These are phyloP conservation scores for Metrosideros polymorpha DNA, from an alignment of 441 rosid genomes.

Conservation along the genomic window DNA sequence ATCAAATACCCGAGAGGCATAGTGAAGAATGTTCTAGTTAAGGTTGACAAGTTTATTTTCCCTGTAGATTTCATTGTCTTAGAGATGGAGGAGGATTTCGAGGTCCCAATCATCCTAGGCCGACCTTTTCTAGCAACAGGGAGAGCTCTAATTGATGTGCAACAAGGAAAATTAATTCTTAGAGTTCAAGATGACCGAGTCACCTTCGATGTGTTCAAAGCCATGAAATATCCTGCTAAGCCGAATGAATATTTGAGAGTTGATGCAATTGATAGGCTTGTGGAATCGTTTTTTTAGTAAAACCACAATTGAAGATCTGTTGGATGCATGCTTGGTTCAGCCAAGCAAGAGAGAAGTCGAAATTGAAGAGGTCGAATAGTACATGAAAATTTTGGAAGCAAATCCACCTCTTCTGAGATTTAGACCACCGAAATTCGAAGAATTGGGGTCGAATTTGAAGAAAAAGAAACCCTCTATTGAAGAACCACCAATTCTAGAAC, in stretches of 20 bases:
- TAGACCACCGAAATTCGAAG: neutral
- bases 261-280: too few species aligned
- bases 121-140: too few species aligned
- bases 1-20: too few species aligned
- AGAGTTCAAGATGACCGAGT: neutral
- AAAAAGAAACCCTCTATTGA: neutral
- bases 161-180: neutral
- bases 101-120: too few species aligned
- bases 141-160: too few species aligned
- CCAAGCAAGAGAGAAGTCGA: neutral
- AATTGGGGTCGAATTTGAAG: neutral
- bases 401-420: neutral
- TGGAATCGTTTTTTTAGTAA: too few species aligned
- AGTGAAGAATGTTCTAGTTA: too few species aligned
- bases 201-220: neutral
- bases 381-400: neutral
- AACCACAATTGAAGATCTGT: neutral
- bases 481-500: neutral
- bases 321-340: neutral
- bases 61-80: too few species aligned
- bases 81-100: too few species aligned
- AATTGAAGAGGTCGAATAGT: neutral
- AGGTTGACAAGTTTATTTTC: too few species aligned
- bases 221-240: neutral
- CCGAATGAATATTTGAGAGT: neutral